Evolutionary conservation across 1,139 yeast species (phyloP).

Genomic region (Hansenula sp.): DNA sequence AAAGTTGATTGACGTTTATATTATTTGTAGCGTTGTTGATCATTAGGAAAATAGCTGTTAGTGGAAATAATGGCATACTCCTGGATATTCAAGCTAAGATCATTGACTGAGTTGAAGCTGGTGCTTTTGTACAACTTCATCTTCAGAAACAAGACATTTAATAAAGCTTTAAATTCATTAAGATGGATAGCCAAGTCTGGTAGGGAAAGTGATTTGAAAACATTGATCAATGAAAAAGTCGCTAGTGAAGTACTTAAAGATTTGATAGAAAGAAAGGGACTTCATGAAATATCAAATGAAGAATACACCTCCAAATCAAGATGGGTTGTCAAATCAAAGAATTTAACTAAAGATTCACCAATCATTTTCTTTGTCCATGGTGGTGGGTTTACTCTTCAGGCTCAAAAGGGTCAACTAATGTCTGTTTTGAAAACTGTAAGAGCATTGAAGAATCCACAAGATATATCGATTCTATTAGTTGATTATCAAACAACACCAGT

Average conservation of each 20-base stretch:
- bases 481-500: constrained; percentile 38
- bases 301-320: background rate
- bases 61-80: background rate
- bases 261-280: background rate
- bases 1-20: too few relatives aligned
- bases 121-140: background rate
- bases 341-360: constrained; percentile 20
- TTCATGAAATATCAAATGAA: background rate
- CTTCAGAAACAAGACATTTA: constrained; percentile 1
- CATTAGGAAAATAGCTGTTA: too few relatives aligned
- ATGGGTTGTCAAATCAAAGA: constrained; percentile 21
- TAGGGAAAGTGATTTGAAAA: background rate
- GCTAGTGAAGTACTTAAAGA: background rate
- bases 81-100: background rate
- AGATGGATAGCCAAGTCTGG: constrained; percentile 1
- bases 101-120: background rate
- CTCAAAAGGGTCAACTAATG: constrained; percentile 21
- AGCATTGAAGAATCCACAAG: constrained; percentile 25
- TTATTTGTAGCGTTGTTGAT: too few relatives aligned
- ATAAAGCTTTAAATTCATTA: background rate
- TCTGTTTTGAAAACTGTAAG: constrained; percentile 22
- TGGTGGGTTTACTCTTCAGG: constrained; percentile 37
- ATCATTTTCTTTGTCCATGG: constrained; percentile 35
- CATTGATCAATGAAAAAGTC: background rate
- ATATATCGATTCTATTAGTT: constrained; percentile 29